Percentiles rank a stretch among this genome's conserved stretches.
Evolutionary conservation across 2,329 filamentous ascomycete species (phyloP).

Genomic region (Cercospora brassicicola): DNA sequence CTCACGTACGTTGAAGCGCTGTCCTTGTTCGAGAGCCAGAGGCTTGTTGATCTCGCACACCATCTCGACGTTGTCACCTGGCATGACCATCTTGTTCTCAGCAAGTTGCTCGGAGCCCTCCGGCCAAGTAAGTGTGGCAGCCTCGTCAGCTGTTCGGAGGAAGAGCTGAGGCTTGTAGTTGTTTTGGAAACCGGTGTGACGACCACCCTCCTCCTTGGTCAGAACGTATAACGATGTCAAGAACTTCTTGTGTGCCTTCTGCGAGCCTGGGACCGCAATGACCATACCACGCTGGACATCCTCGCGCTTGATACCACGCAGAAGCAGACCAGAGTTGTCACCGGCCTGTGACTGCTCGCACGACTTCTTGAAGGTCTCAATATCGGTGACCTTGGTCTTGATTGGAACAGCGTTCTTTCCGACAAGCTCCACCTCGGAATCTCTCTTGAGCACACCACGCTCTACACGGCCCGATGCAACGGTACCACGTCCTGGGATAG

Average conservation of each 20-base stretch:
- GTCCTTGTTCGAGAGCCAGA: constrained; percentile 82
- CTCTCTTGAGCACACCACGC: constrained; percentile 90
- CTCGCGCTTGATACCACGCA: constrained; percentile 94
- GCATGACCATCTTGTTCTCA: constrained; percentile 82
- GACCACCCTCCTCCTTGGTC: constrained; percentile 95
- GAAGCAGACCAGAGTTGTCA: constrained; percentile 95
- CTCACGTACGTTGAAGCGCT: constrained; percentile 98
- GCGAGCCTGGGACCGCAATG: constrained; percentile 75
- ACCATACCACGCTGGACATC: constrained; percentile 96
- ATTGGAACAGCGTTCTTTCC: constrained; percentile 79
- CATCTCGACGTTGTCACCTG: constrained; percentile 99
- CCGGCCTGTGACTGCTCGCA: constrained; percentile 94
- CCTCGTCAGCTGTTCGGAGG: constrained; percentile 81
- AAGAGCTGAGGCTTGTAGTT: constrained; percentile 98
- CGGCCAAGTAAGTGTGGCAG: constrained; percentile 79
- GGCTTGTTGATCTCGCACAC: constrained; percentile 80
- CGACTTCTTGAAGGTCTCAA: constrained; percentile 99
- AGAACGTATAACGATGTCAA: constrained; percentile 94
- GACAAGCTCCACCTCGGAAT: constrained; percentile 90
- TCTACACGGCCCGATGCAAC: constrained; percentile 96
- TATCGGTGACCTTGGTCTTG: constrained; percentile 99
- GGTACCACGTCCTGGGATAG: constrained; percentile 78
- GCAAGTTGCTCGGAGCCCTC: constrained; percentile 71
- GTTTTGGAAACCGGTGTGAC: constrained; percentile 90
- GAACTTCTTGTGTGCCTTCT: constrained; percentile 89